Evolutionary conservation across 805 yeast species (phyloP).

Genomic region (Candida morakotiae): DNA sequence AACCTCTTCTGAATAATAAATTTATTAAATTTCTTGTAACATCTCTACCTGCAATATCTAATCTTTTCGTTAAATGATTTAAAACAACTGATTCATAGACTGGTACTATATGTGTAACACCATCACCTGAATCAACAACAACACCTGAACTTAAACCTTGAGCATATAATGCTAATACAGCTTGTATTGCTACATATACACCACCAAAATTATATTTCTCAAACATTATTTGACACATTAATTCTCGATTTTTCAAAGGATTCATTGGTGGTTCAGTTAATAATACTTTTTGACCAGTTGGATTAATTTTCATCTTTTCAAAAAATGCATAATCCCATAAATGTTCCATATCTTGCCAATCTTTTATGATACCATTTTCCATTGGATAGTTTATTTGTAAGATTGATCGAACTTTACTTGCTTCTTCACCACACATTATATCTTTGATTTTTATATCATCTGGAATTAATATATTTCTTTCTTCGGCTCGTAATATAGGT

Average conservation of each 20-base stretch:
- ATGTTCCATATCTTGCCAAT: constrained; percentile 99
- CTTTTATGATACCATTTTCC: constrained; percentile 96
- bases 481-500: constrained; percentile 96
- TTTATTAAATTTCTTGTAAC: constrained; percentile 95
- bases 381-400: constrained; percentile 94
- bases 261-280: constrained; percentile 98
- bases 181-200: constrained; percentile 93
- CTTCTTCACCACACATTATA: constrained; percentile 97
- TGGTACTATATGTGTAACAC: constrained; percentile 97
- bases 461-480: constrained; percentile 52
- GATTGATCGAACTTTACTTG: constrained; percentile 83
- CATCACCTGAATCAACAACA: constrained; percentile 98
- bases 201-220: constrained; percentile 89
- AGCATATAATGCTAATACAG: constrained; percentile 95
- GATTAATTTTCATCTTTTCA: constrained; percentile 79
- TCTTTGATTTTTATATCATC: constrained; percentile 80
- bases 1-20: constrained; percentile 88
- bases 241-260: constrained; percentile 84
- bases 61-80: constrained; percentile 85
- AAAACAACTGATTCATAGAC: constrained; percentile 97
- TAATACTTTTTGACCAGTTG: constrained; percentile 72
- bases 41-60: constrained; percentile 97
- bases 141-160: constrained; percentile 97
- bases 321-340: constrained; percentile 96
- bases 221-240: constrained; percentile 90